These are phyloP conservation scores for Cordyceps pruinosa DNA, from an alignment of 2,329 filamentous ascomycete genomes.

Conservation along the genomic window DNA sequence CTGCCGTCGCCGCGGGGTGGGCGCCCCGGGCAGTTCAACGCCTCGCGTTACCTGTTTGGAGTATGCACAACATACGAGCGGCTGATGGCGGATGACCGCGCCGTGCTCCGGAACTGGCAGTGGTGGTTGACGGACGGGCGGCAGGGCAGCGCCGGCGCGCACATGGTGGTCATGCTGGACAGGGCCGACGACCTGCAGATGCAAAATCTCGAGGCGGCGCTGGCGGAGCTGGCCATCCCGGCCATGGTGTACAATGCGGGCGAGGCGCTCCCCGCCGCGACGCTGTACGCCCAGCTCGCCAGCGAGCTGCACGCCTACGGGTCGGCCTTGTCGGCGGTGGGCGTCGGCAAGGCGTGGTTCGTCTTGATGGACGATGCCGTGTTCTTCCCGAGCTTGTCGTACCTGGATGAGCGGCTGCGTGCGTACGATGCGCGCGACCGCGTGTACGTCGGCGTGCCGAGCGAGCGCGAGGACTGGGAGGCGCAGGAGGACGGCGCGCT, in stretches of 20 bases:
- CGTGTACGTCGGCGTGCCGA: constrained; percentile 37
- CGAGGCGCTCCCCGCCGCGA: constrained; percentile 25
- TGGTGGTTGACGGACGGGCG: constrained; percentile 39
- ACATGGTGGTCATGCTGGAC: constrained; percentile 35
- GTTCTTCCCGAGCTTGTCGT: constrained; percentile 37
- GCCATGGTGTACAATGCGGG: constrained; percentile 29
- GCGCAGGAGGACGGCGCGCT: constrained; percentile 28
- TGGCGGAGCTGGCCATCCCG: constrained; percentile 33
- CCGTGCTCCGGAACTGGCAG: constrained; percentile 36
- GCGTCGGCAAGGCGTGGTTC: constrained; percentile 33
- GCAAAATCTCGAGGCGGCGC: constrained; percentile 22
- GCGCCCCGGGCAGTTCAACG: constrained; percentile 28
- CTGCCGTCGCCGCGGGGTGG: constrained; percentile 28
- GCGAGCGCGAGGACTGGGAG: constrained; percentile 37
- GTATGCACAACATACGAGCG: constrained; percentile 37
- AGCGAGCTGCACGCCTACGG: constrained; percentile 27
- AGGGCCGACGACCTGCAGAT: constrained; percentile 29
- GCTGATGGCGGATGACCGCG: constrained; percentile 31
- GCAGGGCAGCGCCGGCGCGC: constrained; percentile 35
- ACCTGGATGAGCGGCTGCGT: constrained; percentile 32
- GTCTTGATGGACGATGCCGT: constrained; percentile 40
- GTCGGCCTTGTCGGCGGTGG: constrained; percentile 28
- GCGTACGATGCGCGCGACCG: constrained; percentile 26
- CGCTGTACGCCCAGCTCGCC: constrained; percentile 33
- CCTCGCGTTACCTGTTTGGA: constrained; percentile 36